Percentiles rank a stretch among this genome's conserved stretches.
phyloP scores from a whole-genome alignment of 192 early-diverging fungal species.

The Coemansia aciculifera region DNA sequence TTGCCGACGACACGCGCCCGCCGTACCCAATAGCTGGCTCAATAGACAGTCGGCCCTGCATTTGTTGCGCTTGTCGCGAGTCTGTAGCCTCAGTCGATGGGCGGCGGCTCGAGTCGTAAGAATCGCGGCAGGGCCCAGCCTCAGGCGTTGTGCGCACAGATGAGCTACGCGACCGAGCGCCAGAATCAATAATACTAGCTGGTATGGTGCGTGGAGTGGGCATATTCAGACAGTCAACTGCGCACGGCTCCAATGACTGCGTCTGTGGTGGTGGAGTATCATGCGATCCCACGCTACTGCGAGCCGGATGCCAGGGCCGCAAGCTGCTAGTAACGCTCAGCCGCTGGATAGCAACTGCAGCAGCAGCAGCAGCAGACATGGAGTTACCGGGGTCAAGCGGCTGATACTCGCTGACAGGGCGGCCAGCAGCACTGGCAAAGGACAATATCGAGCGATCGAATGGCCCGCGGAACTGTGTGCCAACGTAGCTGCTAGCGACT shows the following conservation, averaged over 20 bases:
- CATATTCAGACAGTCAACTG: background rate
- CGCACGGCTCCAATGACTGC: background rate
- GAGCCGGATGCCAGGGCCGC: slow-evolving; percentile 11
- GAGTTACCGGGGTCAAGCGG: background rate
- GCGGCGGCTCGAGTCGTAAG: background rate
- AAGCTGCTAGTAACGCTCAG: slow-evolving; percentile 8
- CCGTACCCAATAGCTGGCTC: background rate
- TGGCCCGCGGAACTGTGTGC: slow-evolving; percentile 17
- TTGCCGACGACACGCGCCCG: slow-evolving; percentile 15
- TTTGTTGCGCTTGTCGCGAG: background rate
- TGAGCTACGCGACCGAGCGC: background rate
- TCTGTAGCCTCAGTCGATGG: background rate
- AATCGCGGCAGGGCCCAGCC: background rate
- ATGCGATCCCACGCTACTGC: slow-evolving; percentile 21
- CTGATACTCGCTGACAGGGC: background rate
- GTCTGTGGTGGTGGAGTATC: background rate
- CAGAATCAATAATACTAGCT: background rate
- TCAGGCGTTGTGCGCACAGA: background rate
- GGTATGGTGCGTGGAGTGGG: background rate
- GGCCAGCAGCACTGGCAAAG: slow-evolving; percentile 11
- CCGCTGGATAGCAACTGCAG: background rate
- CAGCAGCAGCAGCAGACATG: background rate
- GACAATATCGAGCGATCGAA: slow-evolving; percentile 27
- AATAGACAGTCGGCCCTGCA: background rate
- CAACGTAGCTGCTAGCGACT: slow-evolving; percentile 15